Percentiles rank a stretch among this genome's conserved stretches.
Evolutionary conservation across 2,329 filamentous ascomycete genomes (phyloP).

Genomic region (Rutstroemia sp.): DNA sequence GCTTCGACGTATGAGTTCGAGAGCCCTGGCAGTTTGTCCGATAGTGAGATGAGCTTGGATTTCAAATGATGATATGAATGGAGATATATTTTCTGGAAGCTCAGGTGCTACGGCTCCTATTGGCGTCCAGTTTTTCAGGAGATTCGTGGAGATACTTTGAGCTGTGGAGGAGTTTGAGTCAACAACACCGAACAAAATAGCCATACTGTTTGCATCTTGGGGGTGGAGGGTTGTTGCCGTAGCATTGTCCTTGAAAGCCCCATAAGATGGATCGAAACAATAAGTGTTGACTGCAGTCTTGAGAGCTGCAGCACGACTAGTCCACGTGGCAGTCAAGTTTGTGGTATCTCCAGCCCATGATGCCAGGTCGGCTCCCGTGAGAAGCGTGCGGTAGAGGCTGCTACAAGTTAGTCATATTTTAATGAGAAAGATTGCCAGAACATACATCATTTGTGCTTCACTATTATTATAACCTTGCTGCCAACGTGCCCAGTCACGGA

Average conservation of each 20-base stretch:
- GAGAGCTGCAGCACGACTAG: conserved; percentile 11
- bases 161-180: conserved; percentile 19
- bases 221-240: conserved; percentile 49
- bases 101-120: conserved; percentile 49
- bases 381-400: conserved; percentile 38
- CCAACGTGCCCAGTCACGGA: conserved; percentile 25
- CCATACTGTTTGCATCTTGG: conserved; percentile 53
- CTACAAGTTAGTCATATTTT: neutral
- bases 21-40: conserved; percentile 40
- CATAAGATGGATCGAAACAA: conserved; percentile 17
- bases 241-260: conserved; percentile 29
- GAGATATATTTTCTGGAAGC: conserved; percentile 48
- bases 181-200: conserved; percentile 32
- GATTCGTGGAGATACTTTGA: conserved; percentile 27
- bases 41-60: conserved; percentile 48
- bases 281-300: conserved; percentile 19
- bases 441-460: conserved; percentile 25
- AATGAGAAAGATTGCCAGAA: neutral
- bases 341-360: conserved; percentile 31
- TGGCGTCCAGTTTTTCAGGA: conserved; percentile 43
- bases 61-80: conserved; percentile 52
- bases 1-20: conserved; percentile 46
- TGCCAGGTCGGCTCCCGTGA: conserved; percentile 39
- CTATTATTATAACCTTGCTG: conserved; percentile 22
- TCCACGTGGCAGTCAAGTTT: conserved; percentile 17